Conservation (phyloP, 805 yeast species). For the Cyberlindnera americana region DNA sequence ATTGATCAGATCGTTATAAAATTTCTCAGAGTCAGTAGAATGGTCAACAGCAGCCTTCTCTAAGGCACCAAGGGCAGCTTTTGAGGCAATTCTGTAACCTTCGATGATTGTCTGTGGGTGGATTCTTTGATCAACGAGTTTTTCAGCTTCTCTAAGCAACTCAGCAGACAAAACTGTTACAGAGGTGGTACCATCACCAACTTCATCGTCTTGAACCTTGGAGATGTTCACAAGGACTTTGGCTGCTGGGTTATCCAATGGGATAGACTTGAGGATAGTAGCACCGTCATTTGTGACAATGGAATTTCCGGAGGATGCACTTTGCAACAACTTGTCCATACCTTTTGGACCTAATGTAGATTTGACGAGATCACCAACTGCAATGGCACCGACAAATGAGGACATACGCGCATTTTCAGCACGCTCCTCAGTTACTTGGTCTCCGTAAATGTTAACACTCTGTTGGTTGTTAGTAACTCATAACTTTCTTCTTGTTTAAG, state of each 20-base stretch:
- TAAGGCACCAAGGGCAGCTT: slow-evolving; percentile 81
- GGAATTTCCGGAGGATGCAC: slow-evolving; percentile 74
- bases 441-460: slow-evolving; percentile 89
- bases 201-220: slow-evolving; percentile 75
- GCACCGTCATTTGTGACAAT: slow-evolving; percentile 98
- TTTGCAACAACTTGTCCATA: slow-evolving; percentile 92
- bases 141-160: slow-evolving; percentile 90
- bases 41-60: slow-evolving; percentile 73
- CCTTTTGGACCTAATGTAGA: slow-evolving; percentile 97
- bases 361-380: slow-evolving; percentile 96
- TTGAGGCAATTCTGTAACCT: slow-evolving; percentile 87
- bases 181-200: slow-evolving; percentile 83
- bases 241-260: slow-evolving; percentile 97
- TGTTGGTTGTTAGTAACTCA: slow-evolving; percentile 10
- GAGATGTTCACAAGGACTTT: slow-evolving; percentile 91
- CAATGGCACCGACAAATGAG: slow-evolving; percentile 97
- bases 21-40: slow-evolving; percentile 66
- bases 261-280: slow-evolving; percentile 88
- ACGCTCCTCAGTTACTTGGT: slow-evolving; percentile 95
- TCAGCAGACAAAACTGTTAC: slow-evolving; percentile 92
- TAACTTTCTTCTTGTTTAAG: not conserved
- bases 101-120: slow-evolving; percentile 98
- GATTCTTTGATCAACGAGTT: slow-evolving; percentile 83
- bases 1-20: slow-evolving; percentile 70
- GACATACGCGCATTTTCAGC: slow-evolving; percentile 98